Percentiles rank a stretch among this genome's conserved stretches.
Evolutionary conservation across 106 monocot genomes (phyloP).

Genomic region (Dendrobium officinale): DNA sequence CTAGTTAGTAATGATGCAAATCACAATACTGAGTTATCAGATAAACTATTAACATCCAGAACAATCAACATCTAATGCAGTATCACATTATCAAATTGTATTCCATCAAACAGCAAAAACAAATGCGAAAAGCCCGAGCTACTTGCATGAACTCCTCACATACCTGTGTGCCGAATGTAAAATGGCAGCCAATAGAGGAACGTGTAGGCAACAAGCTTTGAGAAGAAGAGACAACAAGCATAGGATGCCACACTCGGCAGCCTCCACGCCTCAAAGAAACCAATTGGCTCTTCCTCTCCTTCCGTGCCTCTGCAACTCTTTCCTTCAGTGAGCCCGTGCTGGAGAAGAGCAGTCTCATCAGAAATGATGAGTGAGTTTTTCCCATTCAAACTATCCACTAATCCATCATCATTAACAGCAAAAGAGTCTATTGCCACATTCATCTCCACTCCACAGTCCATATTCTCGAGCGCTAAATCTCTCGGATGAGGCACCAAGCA

Average conservation of each 20-base stretch:
- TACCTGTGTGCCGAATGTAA: constrained; percentile 84
- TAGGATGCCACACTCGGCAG: constrained; percentile 73
- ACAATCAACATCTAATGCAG: neutral
- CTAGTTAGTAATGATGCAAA: neutral
- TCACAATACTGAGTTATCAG: neutral
- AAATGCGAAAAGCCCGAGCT: neutral
- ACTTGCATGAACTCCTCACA: neutral
- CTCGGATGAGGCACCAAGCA: constrained; percentile 57
- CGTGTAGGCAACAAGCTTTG: constrained; percentile 92
- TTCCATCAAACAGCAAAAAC: neutral
- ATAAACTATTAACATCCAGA: neutral
- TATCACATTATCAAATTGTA: neutral
- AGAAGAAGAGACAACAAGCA: constrained; percentile 89
- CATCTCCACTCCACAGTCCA: constrained; percentile 41
- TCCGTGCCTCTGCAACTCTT: neutral
- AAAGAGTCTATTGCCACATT: neutral
- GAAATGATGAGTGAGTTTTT: no score
- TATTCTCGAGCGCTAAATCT: constrained; percentile 28
- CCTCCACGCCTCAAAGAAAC: constrained; percentile 91
- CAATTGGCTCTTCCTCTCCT: constrained; percentile 34
- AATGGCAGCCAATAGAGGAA: constrained; percentile 98
- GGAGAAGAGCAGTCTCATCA: neutral
- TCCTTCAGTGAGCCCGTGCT: constrained; percentile 9
- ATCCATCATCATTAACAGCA: constrained; percentile 14
- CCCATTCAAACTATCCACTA: constrained; percentile 16